Evolutionary conservation across 352 stramenopile species (phyloP), one percentile per base, ranked within the genome.

Genomic region (Pythium apleroticum): DNA sequence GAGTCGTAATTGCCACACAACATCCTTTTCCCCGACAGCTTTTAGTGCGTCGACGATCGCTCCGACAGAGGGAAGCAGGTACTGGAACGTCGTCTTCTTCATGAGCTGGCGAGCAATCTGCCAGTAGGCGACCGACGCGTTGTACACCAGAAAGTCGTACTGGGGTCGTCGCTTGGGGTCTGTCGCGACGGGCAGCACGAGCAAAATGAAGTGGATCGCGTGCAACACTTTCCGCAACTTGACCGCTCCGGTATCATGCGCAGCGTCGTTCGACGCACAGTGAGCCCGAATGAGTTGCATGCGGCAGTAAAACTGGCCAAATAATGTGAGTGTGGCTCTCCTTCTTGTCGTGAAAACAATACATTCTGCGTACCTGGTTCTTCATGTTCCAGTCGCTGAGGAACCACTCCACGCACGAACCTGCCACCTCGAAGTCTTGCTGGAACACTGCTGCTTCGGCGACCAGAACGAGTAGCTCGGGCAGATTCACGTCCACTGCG

Each of bases 91-190:
- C 4, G 78, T 76, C 14, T 72, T 69, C 57, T 95, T 94, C 77
- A 98, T 93, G 27, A 96, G 73, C 57, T 88, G 80, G 5, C 90
- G 74, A 49, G 86, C 77, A 52, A 97, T 80, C 20, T 85, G 83
- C 90, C 90, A 97, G 56, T 93, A 95, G 28, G 81, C 78, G 12
- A 97, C 79, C 0, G 86, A 96, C 12, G 86, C 86, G 57, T 98
- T 98, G 85, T 97, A 97, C 55, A 97, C 77, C 17, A 98, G 77
- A 61, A 97, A 97, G 55, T 96, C 81, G 73, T 98, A 97, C 12
- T 70, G 65, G 12, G 82, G 80, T 0, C 87, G 80, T 8, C 86
- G 86, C 19, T 65, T 73, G 1, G 71, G 60, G 22, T 92, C 76
- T 2, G 73, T 79, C 19, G 88, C 88, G 24, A 97, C 80, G 1